Percentiles rank a stretch among this genome's conserved stretches.
These are phyloP conservation scores for Wallemia ichthyophaga DNA, from an alignment of 1,284 basidiomycete species.

Conservation along the genomic window DNA sequence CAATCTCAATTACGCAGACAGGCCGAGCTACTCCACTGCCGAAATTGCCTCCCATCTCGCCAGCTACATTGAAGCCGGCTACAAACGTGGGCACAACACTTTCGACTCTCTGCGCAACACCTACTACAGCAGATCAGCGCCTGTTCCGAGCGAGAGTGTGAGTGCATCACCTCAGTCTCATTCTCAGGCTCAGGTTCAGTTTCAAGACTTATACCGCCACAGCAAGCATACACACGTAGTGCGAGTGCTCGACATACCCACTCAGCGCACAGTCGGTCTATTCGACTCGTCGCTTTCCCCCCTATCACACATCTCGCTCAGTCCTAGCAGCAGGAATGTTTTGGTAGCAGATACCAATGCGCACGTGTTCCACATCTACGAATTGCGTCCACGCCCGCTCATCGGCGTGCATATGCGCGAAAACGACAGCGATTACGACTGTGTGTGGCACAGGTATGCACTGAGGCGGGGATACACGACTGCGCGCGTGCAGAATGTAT, in stretches of 20 bases:
- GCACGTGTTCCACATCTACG: neutral
- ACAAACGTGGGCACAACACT: neutral
- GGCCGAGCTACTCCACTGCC: neutral
- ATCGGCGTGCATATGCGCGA: too few relatives aligned
- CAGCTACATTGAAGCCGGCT: neutral
- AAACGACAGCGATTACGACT: neutral
- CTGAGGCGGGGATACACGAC: neutral
- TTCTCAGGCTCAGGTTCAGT: too few relatives aligned
- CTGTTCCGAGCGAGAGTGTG: too few relatives aligned
- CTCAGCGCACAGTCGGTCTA: neutral
- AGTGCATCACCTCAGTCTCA: too few relatives aligned
- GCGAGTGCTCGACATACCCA: neutral
- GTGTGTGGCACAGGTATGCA: conserved; percentile 1
- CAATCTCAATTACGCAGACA: neutral
- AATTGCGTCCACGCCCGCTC: neutral
- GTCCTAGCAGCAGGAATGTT: neutral
- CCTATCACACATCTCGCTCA: neutral
- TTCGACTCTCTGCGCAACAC: neutral
- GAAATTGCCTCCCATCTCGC: neutral
- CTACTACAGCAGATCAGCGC: neutral
- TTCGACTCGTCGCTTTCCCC: neutral
- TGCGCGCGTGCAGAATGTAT: neutral
- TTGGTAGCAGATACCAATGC: neutral
- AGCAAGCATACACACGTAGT: too few relatives aligned
- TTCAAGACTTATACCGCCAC: too few relatives aligned